Conservation (phyloP, 441 rosid genomes). For the Syzygium malaccense region DNA sequence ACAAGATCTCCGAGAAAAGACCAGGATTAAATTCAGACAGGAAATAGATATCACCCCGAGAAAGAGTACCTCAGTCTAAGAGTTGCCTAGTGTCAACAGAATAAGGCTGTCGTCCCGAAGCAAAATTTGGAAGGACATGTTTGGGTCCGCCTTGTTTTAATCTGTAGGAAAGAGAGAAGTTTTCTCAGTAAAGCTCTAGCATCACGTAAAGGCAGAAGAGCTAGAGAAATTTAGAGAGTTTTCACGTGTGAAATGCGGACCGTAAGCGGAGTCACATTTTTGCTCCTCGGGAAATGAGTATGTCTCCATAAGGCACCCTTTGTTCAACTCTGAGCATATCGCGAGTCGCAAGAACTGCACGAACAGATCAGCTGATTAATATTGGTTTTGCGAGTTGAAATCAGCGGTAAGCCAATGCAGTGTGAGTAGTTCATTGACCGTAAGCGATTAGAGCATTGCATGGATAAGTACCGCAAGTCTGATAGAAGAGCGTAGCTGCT, state of each 20-base stretch:
- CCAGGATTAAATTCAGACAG: neutral
- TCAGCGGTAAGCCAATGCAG: neutral
- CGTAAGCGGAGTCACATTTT: conserved; percentile 33
- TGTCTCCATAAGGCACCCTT: conserved; percentile 55
- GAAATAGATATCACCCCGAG: neutral
- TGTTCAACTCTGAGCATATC: conserved; percentile 56
- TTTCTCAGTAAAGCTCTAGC: neutral
- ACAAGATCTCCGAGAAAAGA: neutral
- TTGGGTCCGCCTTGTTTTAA: neutral
- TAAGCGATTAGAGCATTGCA: neutral
- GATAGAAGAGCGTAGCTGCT: conserved; percentile 82
- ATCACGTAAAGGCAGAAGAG: neutral
- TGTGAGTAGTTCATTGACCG: neutral
- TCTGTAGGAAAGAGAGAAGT: neutral
- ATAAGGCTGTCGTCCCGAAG: neutral
- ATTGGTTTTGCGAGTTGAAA: neutral
- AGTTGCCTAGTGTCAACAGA: neutral
- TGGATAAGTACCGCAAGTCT: conserved; percentile 55
- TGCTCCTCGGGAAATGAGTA: conserved; percentile 61
- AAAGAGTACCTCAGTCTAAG: neutral
- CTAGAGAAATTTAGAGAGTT: neutral
- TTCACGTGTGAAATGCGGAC: neutral
- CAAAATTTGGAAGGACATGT: neutral
- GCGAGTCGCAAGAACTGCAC: conserved; percentile 63
- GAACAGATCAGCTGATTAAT: neutral